Evolutionary conservation across 345 rosid genomes (phyloP).

Genomic region (Eutrema heterophyllum): DNA sequence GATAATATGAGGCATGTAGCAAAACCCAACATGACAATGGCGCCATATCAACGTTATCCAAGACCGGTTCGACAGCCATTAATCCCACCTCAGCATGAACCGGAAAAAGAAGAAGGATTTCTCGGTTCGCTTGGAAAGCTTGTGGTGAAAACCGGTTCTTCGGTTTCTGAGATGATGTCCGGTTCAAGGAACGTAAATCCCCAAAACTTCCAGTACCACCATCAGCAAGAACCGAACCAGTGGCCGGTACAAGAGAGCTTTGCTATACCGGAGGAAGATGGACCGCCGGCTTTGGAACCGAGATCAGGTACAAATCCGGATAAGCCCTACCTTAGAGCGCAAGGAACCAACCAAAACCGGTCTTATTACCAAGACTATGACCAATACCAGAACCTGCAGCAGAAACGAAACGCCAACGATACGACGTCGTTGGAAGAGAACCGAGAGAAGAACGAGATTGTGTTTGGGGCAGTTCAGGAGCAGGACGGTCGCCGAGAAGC

Average conservation of each 20-base stretch:
- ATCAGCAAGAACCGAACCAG: slow-evolving; percentile 31
- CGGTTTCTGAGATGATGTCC: slow-evolving; percentile 49
- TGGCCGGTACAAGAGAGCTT: slow-evolving; percentile 90
- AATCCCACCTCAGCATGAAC: slow-evolving; percentile 64
- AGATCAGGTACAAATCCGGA: slow-evolving; percentile 45
- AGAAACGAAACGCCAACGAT: slow-evolving; percentile 39
- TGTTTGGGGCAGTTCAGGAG: slow-evolving; percentile 90
- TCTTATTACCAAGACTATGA: slow-evolving; percentile 41
- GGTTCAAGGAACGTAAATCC: slow-evolving; percentile 41
- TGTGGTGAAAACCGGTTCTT: slow-evolving; percentile 60
- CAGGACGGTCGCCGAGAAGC: slow-evolving; percentile 84
- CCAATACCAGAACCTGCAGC: slow-evolving; percentile 36
- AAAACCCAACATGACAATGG: slow-evolving; percentile 42
- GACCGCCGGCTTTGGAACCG: slow-evolving; percentile 62
- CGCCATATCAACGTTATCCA: slow-evolving; percentile 55
- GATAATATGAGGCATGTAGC: slow-evolving; percentile 43
- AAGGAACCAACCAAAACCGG: slow-evolving; percentile 47
- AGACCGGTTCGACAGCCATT: slow-evolving; percentile 64
- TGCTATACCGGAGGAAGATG: slow-evolving; percentile 69
- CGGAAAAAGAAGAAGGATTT: slow-evolving; percentile 64
- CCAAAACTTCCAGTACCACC: slow-evolving; percentile 37
- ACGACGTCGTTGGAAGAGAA: slow-evolving; percentile 62
- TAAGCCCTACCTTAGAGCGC: slow-evolving; percentile 45
- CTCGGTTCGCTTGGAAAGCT: slow-evolving; percentile 72
- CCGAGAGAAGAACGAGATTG: slow-evolving; percentile 75